Base-by-base conservation (phyloP, 2,329 filamentous ascomycete genomes). In the Calycina marina region DNA sequence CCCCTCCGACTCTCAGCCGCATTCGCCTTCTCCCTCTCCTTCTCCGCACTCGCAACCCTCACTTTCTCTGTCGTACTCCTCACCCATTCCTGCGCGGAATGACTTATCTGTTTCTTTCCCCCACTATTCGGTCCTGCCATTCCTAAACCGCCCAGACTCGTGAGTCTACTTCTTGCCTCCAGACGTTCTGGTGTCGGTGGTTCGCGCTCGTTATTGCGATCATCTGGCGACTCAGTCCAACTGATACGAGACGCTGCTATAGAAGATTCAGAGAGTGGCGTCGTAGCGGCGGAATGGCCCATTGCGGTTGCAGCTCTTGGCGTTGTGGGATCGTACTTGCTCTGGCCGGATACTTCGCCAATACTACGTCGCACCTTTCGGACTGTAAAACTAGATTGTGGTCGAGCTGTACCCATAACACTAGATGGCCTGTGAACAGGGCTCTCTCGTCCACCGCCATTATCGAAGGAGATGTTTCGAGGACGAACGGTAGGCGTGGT, bases 61-160 rank as follows among this genome's bases (percentile, higher is more conserved):
- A 85, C 82, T 50, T 82, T 78, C 48, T 82, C 77, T 57, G 84
- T 77, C 60, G 90, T 78, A 40, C 74, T 81, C 53, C 86, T 77
- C 6, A 90, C 78, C 82, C 82, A 90, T 24, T 76, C 73, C 36
- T 72, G 65, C 49, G 77, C 82, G 55, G 85, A 76, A 34, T 76
- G 72, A 35, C 73, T 80, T 58, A 73, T 79, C 50, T 65, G 69
- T 5, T 70, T 65, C 42, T 67, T 69, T n/a, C n/a, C n/a, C 53
- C 71, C 77, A 20, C 67, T 63, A 28, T 67, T 71, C 1, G 79
- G 79, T 0, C 80, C 80, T 0, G 78, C 77, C 30, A 85, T 69
- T 4, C 79, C 78, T 5, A 83, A 63, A 6, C 65, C 63, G n/a
- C n/a, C n/a, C n/a, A n/a, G n/a, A n/a, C n/a, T n/a, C n/a, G n/a